Conservation (phyloP, 371 early-diverging fungal genomes). For the Rhizopus arrhizus region DNA sequence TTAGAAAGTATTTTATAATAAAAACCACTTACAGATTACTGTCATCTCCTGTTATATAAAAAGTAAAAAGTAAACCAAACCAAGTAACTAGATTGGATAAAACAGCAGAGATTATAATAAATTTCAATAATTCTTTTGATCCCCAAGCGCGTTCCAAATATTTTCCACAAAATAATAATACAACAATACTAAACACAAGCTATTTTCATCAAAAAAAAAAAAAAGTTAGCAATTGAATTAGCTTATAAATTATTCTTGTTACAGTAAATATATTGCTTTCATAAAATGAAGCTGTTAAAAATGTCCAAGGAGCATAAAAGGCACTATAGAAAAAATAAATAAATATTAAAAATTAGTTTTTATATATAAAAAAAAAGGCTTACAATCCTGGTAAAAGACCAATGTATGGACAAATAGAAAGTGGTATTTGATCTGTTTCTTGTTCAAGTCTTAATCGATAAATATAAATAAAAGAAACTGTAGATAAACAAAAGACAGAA, state of each 20-base stretch:
- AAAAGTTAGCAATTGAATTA: background rate
- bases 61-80: slow-evolving; percentile 60
- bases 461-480: slow-evolving; percentile 31
- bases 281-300: slow-evolving; percentile 46
- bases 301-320: slow-evolving; percentile 50
- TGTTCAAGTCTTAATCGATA: slow-evolving; percentile 30
- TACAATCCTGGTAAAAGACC: slow-evolving; percentile 56
- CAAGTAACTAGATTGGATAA: slow-evolving; percentile 60
- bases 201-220: slow-evolving; percentile 19
- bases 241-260: slow-evolving; percentile 15
- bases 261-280: slow-evolving; percentile 44
- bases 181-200: slow-evolving; percentile 50
- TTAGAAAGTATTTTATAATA: background rate
- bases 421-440: slow-evolving; percentile 25
- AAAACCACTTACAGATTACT: slow-evolving; percentile 58
- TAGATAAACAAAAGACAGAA: slow-evolving; percentile 30
- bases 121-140: slow-evolving; percentile 69
- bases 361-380: slow-evolving; percentile 4
- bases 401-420: slow-evolving; percentile 38
- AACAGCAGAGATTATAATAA: slow-evolving; percentile 56
- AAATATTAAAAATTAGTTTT: background rate
- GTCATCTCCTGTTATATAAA: slow-evolving; percentile 59
- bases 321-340: slow-evolving; percentile 22
- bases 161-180: slow-evolving; percentile 64
- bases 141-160: slow-evolving; percentile 83